These are phyloP conservation scores for Phytophthora fragariaefolia DNA, from an alignment of 352 stramenopile genomes.

Conservation along the genomic window DNA sequence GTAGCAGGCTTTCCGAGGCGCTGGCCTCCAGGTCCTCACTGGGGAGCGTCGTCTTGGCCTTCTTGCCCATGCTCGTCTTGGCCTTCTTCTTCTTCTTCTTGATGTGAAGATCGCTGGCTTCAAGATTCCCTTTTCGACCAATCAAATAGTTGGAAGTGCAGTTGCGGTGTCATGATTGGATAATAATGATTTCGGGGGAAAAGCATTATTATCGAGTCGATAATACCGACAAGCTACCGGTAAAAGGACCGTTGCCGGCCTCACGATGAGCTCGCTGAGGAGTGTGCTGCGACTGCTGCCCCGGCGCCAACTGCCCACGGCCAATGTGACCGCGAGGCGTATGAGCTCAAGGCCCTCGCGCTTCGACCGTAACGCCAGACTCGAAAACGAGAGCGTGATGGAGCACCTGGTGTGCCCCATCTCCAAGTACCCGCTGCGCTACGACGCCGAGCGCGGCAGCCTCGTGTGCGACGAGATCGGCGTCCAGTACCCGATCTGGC, in stretches of 20 bases:
- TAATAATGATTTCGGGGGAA: slow-evolving; percentile 15
- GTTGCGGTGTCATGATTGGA: slow-evolving; percentile 19
- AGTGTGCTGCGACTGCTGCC: slow-evolving; percentile 15
- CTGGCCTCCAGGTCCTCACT: slow-evolving; percentile 51
- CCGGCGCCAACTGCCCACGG: slow-evolving; percentile 9
- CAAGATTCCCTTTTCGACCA: slow-evolving; percentile 37
- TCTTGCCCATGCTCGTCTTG: slow-evolving; percentile 54
- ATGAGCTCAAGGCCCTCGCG: slow-evolving; percentile 17
- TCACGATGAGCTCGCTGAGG: slow-evolving; percentile 24
- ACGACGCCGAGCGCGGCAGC: slow-evolving; percentile 59
- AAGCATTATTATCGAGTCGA: too few relatives aligned
- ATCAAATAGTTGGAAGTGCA: slow-evolving; percentile 2
- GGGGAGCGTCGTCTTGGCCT: slow-evolving; percentile 59
- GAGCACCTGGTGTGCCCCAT: slow-evolving; percentile 86
- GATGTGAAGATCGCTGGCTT: slow-evolving; percentile 44
- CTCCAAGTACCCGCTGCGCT: slow-evolving; percentile 84
- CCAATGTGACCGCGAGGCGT: neutral
- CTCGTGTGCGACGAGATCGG: slow-evolving; percentile 86
- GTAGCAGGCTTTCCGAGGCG: slow-evolving; percentile 56
- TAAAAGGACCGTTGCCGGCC: neutral
- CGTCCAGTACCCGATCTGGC: slow-evolving; percentile 85
- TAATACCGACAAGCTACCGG: neutral
- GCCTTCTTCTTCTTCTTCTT: slow-evolving; percentile 22
- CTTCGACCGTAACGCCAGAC: slow-evolving; percentile 32
- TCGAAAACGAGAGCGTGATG: slow-evolving; percentile 74